phyloP scores from a whole-genome alignment of 805 yeast genomes.

The Suhomyces kilbournensis region DNA sequence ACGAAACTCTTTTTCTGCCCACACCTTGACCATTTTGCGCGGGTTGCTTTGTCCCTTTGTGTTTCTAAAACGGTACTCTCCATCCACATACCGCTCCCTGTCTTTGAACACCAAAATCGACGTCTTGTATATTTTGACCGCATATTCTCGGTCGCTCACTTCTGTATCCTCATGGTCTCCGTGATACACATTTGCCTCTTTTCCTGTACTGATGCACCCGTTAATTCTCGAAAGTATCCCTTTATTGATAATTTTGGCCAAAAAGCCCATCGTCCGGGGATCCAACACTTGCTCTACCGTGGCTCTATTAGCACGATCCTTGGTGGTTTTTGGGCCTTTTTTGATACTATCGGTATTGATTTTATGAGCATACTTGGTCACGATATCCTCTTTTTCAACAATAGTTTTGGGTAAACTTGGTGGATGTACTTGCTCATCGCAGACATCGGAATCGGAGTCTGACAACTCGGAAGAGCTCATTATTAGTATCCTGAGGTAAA shows the following conservation, averaged over 20 bases:
- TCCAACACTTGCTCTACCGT: slow-evolving; percentile 96
- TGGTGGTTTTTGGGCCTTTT: slow-evolving; percentile 56
- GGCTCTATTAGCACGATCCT: slow-evolving; percentile 90
- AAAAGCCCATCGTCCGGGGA: slow-evolving; percentile 84
- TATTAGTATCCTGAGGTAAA: too few species aligned
- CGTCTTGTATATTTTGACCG: slow-evolving; percentile 93
- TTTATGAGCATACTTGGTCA: slow-evolving; percentile 60
- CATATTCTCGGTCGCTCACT: slow-evolving; percentile 52
- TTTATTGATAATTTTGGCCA: slow-evolving; percentile 76
- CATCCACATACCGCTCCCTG: slow-evolving; percentile 92
- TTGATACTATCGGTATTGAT: slow-evolving; percentile 63
- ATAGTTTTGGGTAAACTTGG: slow-evolving; percentile 22
- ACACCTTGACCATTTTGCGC: slow-evolving; percentile 92
- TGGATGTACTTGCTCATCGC: background rate
- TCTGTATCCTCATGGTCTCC: slow-evolving; percentile 58
- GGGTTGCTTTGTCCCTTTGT: slow-evolving; percentile 87
- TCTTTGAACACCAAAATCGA: slow-evolving; percentile 96
- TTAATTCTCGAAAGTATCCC: slow-evolving; percentile 83
- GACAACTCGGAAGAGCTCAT: background rate
- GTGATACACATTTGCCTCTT: slow-evolving; percentile 94
- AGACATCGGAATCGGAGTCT: background rate
- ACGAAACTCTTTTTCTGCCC: slow-evolving; percentile 98
- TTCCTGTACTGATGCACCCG: slow-evolving; percentile 95
- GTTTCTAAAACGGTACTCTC: slow-evolving; percentile 89
- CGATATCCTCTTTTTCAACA: slow-evolving; percentile 43